Base-by-base conservation (phyloP, 345 rosid genomes). In the Syzygium jambos region DNA sequence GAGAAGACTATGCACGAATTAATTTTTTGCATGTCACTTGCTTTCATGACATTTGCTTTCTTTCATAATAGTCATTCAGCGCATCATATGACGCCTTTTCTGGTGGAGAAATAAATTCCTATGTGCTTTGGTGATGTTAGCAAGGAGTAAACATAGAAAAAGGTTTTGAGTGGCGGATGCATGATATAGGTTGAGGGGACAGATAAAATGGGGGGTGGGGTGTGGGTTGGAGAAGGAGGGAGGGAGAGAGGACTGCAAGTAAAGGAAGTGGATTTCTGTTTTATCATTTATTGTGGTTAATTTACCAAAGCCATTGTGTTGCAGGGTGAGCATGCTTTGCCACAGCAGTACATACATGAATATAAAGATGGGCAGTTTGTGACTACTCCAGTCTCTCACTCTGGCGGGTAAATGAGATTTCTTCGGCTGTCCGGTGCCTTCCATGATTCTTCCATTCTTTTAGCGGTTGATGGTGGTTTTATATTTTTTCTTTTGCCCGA, bases 331-430 rank as follows among this genome's bases (percentile, higher is more conserved):
- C 98, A 96, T 92, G 91, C 96, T 85, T 87, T 98, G 91, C 99
- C 99, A 49, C 98, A 95, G 89, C 99, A 98, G 87, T 96, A 88
- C 88, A 89, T 92, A 88, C 96, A 98, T 90, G 52, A 55, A 88
- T 95, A 91, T 55, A 92, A 92, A 85, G 94, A 95, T 88, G 97
- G 98, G 57, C 95, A 91, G 87, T 94, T 98, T 19, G 94, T 93
- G 90, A 98, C 99, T 38, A 93, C 94, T 83, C 98, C 99, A 15
- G 96, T 98, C 87, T 95, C 99, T 21, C 99, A 98, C 91, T 98
- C 99, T 80, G 99, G 99, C 80, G 99, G 96, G 84, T 98, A 92
- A 94, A 88, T 68, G 23, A n/a, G 43, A 90, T 73, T 34, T 34
- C 49, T 83, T 87, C 41, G 85, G 89, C 87, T 86, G 88, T 53